Conservation (phyloP, 345 rosid genomes). For the Arabis hirsuta region DNA sequence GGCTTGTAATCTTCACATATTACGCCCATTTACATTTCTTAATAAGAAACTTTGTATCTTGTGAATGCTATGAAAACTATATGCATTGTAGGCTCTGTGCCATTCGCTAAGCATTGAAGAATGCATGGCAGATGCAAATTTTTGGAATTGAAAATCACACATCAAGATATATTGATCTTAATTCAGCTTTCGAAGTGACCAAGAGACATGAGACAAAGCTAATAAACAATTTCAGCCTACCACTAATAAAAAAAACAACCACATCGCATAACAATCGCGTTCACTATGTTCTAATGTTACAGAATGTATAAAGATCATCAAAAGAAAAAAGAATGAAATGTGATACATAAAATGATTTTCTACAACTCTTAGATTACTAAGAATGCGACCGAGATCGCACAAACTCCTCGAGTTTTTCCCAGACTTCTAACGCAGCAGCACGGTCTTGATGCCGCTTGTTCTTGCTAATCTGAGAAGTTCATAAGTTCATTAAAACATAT, state of each 20-base stretch:
- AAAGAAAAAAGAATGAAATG: conserved; percentile 19
- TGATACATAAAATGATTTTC: conserved; percentile 38
- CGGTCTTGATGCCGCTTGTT: conserved; percentile 94
- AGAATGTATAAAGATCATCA: conserved; percentile 18
- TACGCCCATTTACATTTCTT: not conserved
- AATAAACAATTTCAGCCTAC: not conserved
- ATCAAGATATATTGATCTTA: not conserved
- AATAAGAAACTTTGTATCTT: not conserved
- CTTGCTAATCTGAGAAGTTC: conserved; percentile 80
- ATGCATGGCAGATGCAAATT: too few relatives aligned
- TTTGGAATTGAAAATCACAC: too few relatives aligned
- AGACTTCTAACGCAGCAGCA: conserved; percentile 95
- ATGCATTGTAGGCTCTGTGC: not conserved
- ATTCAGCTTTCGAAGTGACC: not conserved
- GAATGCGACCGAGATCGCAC: conserved; percentile 84
- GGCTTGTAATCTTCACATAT: not conserved
- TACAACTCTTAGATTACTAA: conserved; percentile 39
- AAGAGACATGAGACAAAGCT: not conserved
- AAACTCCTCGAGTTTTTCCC: conserved; percentile 93
- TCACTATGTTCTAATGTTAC: conserved; percentile 41
- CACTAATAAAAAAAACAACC: conserved; percentile 3
- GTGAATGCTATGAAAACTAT: not conserved
- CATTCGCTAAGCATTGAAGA: conserved; percentile 2
- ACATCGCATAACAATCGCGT: conserved; percentile 22
- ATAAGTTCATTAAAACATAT: conserved; percentile 18